Evolutionary conservation across 768 basidiomycete genomes (phyloP), one percentile per base, ranked within the genome.

Genomic region (Boletus subcaerulescens): DNA sequence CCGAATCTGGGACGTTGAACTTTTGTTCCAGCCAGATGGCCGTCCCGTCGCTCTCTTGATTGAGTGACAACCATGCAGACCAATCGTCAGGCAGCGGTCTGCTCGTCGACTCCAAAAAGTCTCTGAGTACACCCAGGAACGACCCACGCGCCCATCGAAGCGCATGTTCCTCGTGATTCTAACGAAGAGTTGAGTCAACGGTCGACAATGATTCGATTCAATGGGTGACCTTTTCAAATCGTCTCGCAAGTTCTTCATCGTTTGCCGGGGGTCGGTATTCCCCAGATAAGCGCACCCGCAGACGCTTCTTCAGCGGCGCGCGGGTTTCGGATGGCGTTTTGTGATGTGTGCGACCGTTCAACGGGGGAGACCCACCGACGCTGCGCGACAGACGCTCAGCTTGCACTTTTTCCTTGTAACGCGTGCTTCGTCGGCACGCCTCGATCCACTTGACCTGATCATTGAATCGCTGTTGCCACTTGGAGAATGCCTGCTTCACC

Each of bases 1-100:
- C 87, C 3, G 85, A 85, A 7, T 73, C 67, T 0, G 86, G 85
- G 13, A 89, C 77, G 58, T 85, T 77, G 56, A 91, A 90, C 68
- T 92, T 92, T 59, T 77, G 77, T 62, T 90, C 84, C 40, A 91
- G 61, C 89, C 89, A 91, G 38, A 90, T 89, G 4, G 88, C 87
- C 9, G 89, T 91, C 18, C 80, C 82, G 61, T 90, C 87, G 60
- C 77, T 83, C 53, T 84, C 84, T 13, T 82, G 80, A 63, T 91
- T 90, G 61, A 82, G 75, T 3, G 89, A 88, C n/a, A 91, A 65
- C 89, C 89, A 91, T 38, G 83, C 68, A 24, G 77, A 75, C 85
- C 87, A 90, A 8, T 80, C 71, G 3, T 60, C 44, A 62, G 71
- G 52, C 73, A 67, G 5, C 65, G 68, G 32, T 56, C 48, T 41